These are phyloP conservation scores for Teratosphaeria pseudoeucalypti DNA, from an alignment of 2,329 filamentous ascomycete genomes.

Conservation along the genomic window DNA sequence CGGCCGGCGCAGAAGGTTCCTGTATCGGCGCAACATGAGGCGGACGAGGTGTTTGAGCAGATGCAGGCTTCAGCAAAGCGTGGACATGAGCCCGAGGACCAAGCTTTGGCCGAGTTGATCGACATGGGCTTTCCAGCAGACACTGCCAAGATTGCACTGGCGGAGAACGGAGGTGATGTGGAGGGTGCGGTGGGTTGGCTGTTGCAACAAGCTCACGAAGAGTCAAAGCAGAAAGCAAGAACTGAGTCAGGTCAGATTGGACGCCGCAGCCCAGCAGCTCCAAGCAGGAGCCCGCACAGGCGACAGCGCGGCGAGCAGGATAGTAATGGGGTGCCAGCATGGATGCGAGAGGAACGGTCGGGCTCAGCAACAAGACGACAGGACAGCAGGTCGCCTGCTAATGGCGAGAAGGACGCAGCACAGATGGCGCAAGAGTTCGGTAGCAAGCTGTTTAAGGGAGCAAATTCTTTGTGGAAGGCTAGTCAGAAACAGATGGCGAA, in stretches of 20 bases:
- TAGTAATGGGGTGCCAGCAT: slow-evolving; percentile 38
- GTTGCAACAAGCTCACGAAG: slow-evolving; percentile 78
- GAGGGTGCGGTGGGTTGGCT: slow-evolving; percentile 84
- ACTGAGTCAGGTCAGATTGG: slow-evolving; percentile 44
- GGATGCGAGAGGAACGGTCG: slow-evolving; percentile 51
- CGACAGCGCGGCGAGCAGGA: slow-evolving; percentile 22
- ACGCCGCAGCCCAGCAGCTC: slow-evolving; percentile 8
- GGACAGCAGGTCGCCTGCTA: slow-evolving; percentile 45
- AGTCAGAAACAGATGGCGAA: slow-evolving; percentile 88
- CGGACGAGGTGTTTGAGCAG: slow-evolving; percentile 3
- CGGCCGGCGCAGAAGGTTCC: slow-evolving; percentile 14
- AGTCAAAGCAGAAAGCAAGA: slow-evolving; percentile 68
- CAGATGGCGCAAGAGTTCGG: slow-evolving; percentile 76
- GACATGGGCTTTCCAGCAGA: slow-evolving; percentile 91
- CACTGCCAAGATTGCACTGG: slow-evolving; percentile 69
- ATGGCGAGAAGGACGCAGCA: slow-evolving; percentile 60
- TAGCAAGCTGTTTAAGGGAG: slow-evolving; percentile 78
- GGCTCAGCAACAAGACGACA: slow-evolving; percentile 37
- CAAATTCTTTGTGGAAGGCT: slow-evolving; percentile 90
- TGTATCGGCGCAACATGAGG: slow-evolving; percentile 1
- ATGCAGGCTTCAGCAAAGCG: slow-evolving; percentile 2
- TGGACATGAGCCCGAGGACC: slow-evolving; percentile 44
- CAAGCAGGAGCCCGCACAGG: slow-evolving; percentile 14
- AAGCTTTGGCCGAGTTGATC: slow-evolving; percentile 74
- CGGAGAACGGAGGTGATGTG: slow-evolving; percentile 71